A percentile compares a stretch with the other conserved stretches of the same genome.
phyloP scores from a whole-genome alignment of 1,284 basidiomycete genomes.

The Mycosarcoma mackinlayi region DNA sequence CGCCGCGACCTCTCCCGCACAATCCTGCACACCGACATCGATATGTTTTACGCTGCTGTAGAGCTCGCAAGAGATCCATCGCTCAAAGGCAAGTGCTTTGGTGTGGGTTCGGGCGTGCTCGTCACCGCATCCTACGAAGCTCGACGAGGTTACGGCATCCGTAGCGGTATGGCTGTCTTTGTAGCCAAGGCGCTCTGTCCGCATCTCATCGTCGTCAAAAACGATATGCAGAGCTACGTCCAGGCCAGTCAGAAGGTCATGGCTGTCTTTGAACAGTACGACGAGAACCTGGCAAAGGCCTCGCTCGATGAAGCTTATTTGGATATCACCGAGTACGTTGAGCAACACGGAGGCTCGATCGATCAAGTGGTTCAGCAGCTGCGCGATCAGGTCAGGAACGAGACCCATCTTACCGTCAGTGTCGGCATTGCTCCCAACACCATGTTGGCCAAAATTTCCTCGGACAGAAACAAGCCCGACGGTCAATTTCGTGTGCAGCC shows the following conservation, averaged over 20 bases:
- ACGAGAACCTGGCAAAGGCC: conserved; percentile 81
- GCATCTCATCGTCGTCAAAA: conserved; percentile 79
- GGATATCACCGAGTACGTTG: conserved; percentile 80
- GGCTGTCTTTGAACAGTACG: conserved; percentile 77
- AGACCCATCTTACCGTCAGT: conserved; percentile 81
- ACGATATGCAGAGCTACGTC: conserved; percentile 67
- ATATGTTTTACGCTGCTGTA: conserved; percentile 67
- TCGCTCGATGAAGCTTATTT: conserved; percentile 85
- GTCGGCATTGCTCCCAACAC: conserved; percentile 74
- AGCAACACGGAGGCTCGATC: conserved; percentile 75
- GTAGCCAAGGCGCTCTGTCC: conserved; percentile 94
- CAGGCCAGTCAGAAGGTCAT: conserved; percentile 66
- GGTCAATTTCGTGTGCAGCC: conserved; percentile 59
- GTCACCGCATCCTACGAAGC: conserved; percentile 65
- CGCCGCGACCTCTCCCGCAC: conserved; percentile 81
- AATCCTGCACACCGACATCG: conserved; percentile 80
- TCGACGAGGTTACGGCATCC: conserved; percentile 76
- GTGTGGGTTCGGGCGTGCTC: conserved; percentile 63
- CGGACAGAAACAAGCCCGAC: conserved; percentile 75
- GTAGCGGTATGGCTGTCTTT: conserved; percentile 75
- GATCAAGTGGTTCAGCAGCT: conserved; percentile 77
- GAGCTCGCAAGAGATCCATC: conserved; percentile 80
- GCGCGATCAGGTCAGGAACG: conserved; percentile 44
- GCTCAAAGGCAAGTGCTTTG: conserved; percentile 73
- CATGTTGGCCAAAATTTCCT: conserved; percentile 86